Evolutionary conservation across 176 grass and related monocot species (phyloP).

Genomic region (Tillandsia fasciculata): DNA sequence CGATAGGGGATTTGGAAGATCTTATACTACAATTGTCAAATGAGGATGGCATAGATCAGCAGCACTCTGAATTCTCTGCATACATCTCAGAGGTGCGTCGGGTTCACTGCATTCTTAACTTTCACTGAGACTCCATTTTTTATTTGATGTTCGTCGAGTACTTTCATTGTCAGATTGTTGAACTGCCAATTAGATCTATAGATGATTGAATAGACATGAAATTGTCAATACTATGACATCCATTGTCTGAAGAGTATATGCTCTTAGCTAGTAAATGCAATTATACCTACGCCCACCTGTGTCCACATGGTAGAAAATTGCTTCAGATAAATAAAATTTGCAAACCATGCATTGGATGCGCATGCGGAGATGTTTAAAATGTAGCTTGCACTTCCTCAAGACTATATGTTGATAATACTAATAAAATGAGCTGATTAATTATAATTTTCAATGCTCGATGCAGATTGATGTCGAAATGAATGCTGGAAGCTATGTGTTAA

Average conservation of each 20-base stretch:
- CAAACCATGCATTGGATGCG: neutral
- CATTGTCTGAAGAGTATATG: neutral
- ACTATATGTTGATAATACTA: neutral
- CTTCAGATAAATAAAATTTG: neutral
- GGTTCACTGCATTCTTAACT: neutral
- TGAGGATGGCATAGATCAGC: constrained; percentile 28
- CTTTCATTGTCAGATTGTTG: no score
- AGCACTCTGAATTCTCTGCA: neutral
- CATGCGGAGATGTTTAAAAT: neutral
- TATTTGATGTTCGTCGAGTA: no score
- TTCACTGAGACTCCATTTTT: neutral
- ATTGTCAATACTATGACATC: neutral
- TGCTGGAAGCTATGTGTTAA: constrained; percentile 5
- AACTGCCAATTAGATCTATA: no score
- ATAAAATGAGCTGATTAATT: constrained; percentile 14
- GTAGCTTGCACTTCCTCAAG: neutral
- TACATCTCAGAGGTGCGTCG: constrained; percentile 11
- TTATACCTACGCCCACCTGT: no score
- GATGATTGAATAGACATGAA: neutral
- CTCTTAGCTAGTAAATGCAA: neutral
- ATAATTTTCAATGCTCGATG: constrained; percentile 14
- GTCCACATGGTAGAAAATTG: neutral
- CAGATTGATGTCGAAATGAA: constrained; percentile 25
- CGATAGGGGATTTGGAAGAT: constrained; percentile 40
- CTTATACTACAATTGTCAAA: constrained; percentile 39